Evolutionary conservation across 495 filamentous ascomycete genomes (phyloP), one percentile per base, ranked within the genome.

Genomic region (Chaetomidium leptoderma): DNA sequence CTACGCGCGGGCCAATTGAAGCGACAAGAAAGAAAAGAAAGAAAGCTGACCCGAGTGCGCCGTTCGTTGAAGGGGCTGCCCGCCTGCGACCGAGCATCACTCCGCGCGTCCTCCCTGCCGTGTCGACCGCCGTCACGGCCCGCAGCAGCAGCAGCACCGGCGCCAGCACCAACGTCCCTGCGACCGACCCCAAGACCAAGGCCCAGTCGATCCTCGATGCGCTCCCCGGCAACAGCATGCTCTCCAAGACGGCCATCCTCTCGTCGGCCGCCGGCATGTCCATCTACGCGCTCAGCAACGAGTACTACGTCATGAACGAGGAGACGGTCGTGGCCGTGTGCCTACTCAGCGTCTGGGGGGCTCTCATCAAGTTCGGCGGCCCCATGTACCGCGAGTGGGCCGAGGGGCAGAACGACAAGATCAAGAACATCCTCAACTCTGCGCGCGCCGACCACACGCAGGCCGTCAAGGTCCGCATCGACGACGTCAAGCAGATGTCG

Each of bases 291-390:
- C 91, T 99, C 78, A 92, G 88, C 86, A 99, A 96, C 77, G 95
- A 99, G 81, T 87, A 97, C 79, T 99, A 97, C 75, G 90, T 99
- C 72, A 80, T 99, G 74, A 99, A 97, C 78, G 92, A 97, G 80
- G 95, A 99, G 80, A 83, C 91, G 57, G 85, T 99, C 66, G 88
- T 95, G 65, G 87, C 88, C 53, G 80, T 99, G 77, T 90, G 85
- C 71, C 78, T 97, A 58, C 78, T 97, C 66, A 90, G 84, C 67
- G 86, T 97, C 59, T 97, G 95, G 85, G 87, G 76, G 66, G 90
- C 84, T 51, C 81, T 96, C 64, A 90, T 83, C 72, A 91, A 95
- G 76, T 97, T 89, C 73, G 91, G 86, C 67, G 93, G 92, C 46
- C 93, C 93, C 45, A 79, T 86, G 78, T 97, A 96, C 81, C 83